Evolutionary conservation across 768 basidiomycete genomes (phyloP).

Genomic region (Sarcomyxa edulis): DNA sequence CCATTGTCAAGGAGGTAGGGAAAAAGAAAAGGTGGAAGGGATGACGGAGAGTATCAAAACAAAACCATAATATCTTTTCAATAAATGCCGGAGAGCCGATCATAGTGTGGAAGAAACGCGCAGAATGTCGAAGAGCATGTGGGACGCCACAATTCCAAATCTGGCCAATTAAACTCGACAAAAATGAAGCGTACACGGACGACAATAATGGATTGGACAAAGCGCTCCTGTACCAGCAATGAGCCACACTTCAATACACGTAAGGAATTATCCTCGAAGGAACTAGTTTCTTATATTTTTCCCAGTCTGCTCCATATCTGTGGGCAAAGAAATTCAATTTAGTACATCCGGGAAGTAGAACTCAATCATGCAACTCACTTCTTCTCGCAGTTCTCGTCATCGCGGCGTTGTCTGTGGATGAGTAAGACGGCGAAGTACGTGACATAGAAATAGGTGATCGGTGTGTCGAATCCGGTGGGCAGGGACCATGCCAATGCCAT

Average conservation of each 20-base stretch:
- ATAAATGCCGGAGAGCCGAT: too few species aligned
- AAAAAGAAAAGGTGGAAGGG: too few species aligned
- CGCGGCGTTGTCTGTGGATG: slow-evolving; percentile 83
- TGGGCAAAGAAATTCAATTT: background rate
- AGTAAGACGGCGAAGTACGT: slow-evolving; percentile 86
- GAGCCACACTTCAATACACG: slow-evolving; percentile 59
- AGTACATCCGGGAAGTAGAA: slow-evolving; percentile 3
- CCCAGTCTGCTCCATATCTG: slow-evolving; percentile 89
- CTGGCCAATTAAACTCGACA: too few species aligned
- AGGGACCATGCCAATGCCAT: slow-evolving; percentile 94
- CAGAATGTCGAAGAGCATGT: too few species aligned
- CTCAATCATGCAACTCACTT: slow-evolving; percentile 50
- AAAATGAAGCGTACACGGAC: too few species aligned
- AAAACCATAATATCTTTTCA: too few species aligned
- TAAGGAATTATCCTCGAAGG: slow-evolving; percentile 85
- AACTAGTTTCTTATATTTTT: slow-evolving; percentile 76
- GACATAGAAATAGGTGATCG: slow-evolving; percentile 94
- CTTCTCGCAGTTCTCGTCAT: slow-evolving; percentile 85
- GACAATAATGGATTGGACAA: too few species aligned
- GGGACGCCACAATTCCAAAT: too few species aligned
- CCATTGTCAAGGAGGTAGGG: too few species aligned
- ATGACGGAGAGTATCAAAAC: too few species aligned
- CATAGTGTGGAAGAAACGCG: too few species aligned
- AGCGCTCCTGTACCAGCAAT: too few species aligned
- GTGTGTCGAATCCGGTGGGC: slow-evolving; percentile 86